These are phyloP conservation scores for Trypanosomatidae sp. DNA, from an alignment of 208 protist genomes.

Conservation along the genomic window DNA sequence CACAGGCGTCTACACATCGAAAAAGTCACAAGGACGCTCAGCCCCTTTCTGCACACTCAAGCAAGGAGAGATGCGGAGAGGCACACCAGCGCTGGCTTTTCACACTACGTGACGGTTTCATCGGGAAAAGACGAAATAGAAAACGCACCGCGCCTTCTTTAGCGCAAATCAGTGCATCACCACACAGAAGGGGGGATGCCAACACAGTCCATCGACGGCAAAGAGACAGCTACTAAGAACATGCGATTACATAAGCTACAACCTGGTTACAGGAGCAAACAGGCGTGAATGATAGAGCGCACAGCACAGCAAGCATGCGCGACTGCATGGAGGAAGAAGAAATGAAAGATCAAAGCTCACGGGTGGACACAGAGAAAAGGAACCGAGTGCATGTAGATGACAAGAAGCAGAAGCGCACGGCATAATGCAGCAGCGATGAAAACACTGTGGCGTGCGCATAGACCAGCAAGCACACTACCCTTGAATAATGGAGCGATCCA, in stretches of 20 bases:
- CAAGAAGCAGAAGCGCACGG: not conserved
- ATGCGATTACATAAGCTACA: not conserved
- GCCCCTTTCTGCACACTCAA: too few relatives aligned
- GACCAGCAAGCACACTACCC: not conserved
- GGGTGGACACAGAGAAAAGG: not conserved
- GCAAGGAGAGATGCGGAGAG: not conserved
- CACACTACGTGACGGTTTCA: not conserved
- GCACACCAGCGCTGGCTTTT: not conserved
- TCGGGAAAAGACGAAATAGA: not conserved
- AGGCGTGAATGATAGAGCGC: not conserved
- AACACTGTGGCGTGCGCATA: not conserved
- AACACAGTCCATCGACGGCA: not conserved
- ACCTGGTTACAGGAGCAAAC: not conserved
- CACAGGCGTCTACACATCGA: too few relatives aligned
- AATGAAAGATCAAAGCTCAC: not conserved
- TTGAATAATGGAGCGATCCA: not conserved
- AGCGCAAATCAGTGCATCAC: not conserved
- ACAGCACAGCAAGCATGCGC: not conserved
- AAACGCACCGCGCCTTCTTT: not conserved
- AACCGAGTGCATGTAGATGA: not conserved
- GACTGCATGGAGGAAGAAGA: not conserved
- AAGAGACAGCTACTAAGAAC: not conserved
- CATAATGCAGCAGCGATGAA: not conserved
- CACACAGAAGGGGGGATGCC: not conserved
- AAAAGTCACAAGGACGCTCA: too few relatives aligned